Evolutionary conservation across 192 early-diverging fungal species (phyloP), one percentile per base, ranked within the genome.

Genomic region (Backusella macrospora): DNA sequence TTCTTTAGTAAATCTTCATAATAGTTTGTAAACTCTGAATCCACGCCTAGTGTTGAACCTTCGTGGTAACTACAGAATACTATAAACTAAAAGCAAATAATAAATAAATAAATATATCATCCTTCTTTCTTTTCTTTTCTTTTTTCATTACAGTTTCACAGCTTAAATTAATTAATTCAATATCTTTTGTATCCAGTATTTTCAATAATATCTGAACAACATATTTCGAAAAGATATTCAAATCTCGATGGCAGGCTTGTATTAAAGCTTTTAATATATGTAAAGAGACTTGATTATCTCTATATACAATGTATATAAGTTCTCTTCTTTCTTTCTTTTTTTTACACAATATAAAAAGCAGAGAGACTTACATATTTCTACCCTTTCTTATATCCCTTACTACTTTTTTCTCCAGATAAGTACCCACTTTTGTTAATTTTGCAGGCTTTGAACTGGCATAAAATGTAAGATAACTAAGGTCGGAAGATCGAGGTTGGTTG

Each of bases 371-470:
- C 84, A 86, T 76, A 63, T 82, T 84, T 47, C 81, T 76, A 48
- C 81, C 83, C 72, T 90, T 91, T 68, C 83, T 77, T 62, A 90
- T 78, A 70, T 98, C 95, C 45, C 78, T 78, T 40, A 82, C 76
- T n/a, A 92, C 85, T 74, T 89, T 87, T 71, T 89, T 90, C 65
- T 93, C 92, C 40, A 98, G 80, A 77, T 90, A 95, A 6, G 82
- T 79, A 70, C 95, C 96, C 43, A 96, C 93, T 80, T 98, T 98
- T 66, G 92, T 86, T 62, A 97, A 86, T 79, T 98, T 98, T n/a
- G 93, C 91, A 4, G 95, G 95, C 76, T 93, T 92, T 63, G 92
- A 90, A 55, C 88, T 90, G 37, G 93, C 93, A 76, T 98, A 98
- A 82, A 93, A 97, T 10, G 94, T 84, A 59, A 98, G 85, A 69